A percentile compares a stretch with the other conserved stretches of the same genome.
These are phyloP conservation scores for Fusarium circinatum DNA, from an alignment of 2,329 filamentous ascomycete species.

Conservation along the genomic window DNA sequence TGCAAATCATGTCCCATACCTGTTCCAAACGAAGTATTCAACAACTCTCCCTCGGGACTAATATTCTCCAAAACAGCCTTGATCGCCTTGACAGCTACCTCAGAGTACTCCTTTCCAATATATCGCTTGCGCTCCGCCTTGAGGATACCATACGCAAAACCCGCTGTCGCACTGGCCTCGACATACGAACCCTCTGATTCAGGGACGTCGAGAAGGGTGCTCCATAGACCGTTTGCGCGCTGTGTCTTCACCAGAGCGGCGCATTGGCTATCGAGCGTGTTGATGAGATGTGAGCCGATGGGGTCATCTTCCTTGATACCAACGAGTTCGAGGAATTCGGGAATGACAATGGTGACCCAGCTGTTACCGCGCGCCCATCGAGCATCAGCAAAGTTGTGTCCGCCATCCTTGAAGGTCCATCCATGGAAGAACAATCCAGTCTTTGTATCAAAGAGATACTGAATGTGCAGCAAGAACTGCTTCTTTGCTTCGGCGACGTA, in stretches of 20 bases:
- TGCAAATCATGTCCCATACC: slow-evolving; percentile 78
- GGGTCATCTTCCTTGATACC: slow-evolving; percentile 71
- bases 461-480: slow-evolving; percentile 81
- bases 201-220: slow-evolving; percentile 76
- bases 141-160: slow-evolving; percentile 82
- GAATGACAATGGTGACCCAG: slow-evolving; percentile 86
- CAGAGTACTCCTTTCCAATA: slow-evolving; percentile 69
- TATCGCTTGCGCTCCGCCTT: slow-evolving; percentile 78
- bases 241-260: slow-evolving; percentile 72
- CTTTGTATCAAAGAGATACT: slow-evolving; percentile 78
- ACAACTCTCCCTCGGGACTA: slow-evolving; percentile 73
- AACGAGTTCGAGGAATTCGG: slow-evolving; percentile 80
- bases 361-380: slow-evolving; percentile 71
- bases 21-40: slow-evolving; percentile 81
- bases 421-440: slow-evolving; percentile 84
- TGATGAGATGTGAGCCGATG: slow-evolving; percentile 66
- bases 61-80: slow-evolving; percentile 74
- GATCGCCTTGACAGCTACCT: slow-evolving; percentile 72
- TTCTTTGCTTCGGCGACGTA: slow-evolving; percentile 82
- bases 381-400: slow-evolving; percentile 69
- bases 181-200: slow-evolving; percentile 76
- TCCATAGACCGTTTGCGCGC: slow-evolving; percentile 72
- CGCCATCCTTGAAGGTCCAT: slow-evolving; percentile 78
- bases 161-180: slow-evolving; percentile 81
- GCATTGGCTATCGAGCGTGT: slow-evolving; percentile 75